Evolutionary conservation across 2,329 filamentous ascomycete genomes (phyloP).

Genomic region (Furcasterigmium furcatum): DNA sequence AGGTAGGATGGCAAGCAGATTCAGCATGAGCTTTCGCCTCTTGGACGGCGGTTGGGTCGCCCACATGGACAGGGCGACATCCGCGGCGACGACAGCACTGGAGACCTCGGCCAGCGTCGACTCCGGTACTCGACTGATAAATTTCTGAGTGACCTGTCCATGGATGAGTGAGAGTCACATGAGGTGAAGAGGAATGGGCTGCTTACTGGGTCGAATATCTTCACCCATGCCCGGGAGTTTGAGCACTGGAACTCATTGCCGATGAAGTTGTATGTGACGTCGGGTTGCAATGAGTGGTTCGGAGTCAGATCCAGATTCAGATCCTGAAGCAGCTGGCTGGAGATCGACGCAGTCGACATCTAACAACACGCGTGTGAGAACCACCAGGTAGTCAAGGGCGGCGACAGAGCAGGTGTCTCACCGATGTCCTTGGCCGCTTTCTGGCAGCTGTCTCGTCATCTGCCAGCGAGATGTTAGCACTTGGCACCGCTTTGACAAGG

Average conservation of each 20-base stretch:
- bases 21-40: neutral
- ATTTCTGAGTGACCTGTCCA: neutral
- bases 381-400: too few species aligned
- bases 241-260: slow-evolving; percentile 66
- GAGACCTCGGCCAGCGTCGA: neutral
- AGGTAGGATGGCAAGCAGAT: neutral
- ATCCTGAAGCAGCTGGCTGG: too few species aligned
- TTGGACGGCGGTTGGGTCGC: neutral
- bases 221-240: slow-evolving; percentile 61
- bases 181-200: slow-evolving; percentile 71
- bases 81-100: neutral
- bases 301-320: too few species aligned
- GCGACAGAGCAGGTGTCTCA: neutral
- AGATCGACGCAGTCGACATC: too few species aligned
- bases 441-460: neutral
- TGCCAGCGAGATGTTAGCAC: too few species aligned
- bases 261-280: slow-evolving; percentile 50
- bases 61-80: neutral
- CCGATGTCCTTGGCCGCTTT: neutral
- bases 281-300: neutral
- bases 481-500: too few species aligned
- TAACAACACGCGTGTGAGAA: too few species aligned
- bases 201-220: slow-evolving; percentile 68
- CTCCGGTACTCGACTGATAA: neutral
- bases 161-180: slow-evolving; percentile 67